These are phyloP conservation scores for Globisporangium camurandrum DNA, from an alignment of 352 stramenopile species.

Conservation along the genomic window DNA sequence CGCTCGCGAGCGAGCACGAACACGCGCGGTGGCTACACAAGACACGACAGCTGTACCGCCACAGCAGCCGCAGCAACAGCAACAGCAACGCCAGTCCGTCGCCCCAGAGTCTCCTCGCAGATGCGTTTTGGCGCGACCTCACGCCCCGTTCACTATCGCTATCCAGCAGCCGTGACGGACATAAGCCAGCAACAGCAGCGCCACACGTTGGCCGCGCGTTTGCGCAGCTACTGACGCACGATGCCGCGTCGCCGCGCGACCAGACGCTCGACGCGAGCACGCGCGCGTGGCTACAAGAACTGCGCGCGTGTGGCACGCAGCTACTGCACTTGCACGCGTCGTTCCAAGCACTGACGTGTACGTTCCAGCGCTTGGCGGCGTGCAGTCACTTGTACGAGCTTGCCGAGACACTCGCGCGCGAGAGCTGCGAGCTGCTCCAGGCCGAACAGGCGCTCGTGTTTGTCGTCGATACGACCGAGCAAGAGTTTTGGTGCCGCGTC, in stretches of 20 bases:
- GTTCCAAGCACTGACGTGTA: constrained; percentile 49
- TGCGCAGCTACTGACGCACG: constrained; percentile 44
- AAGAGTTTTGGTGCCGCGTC: constrained; percentile 74
- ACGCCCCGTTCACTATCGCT: no score
- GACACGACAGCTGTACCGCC: constrained; percentile 37
- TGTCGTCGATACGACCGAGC: constrained; percentile 56
- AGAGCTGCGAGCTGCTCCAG: constrained; percentile 36
- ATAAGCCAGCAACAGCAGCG: no score
- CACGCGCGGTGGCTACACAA: constrained; percentile 50
- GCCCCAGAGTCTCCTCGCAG: constrained; percentile 19
- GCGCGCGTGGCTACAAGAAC: constrained; percentile 51
- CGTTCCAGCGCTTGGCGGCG: constrained; percentile 44
- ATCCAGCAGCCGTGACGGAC: no score
- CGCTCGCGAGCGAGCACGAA: constrained; percentile 42
- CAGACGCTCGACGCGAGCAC: constrained; percentile 42
- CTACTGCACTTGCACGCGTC: constrained; percentile 48
- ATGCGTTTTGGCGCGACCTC: constrained; percentile 50
- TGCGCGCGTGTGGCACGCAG: constrained; percentile 41
- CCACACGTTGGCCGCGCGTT: constrained; percentile 52
- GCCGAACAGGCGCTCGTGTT: constrained; percentile 66
- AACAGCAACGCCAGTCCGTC: not conserved
- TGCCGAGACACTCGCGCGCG: constrained; percentile 33
- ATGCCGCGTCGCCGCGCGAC: constrained; percentile 42
- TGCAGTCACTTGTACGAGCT: constrained; percentile 57
- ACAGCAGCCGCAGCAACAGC: not conserved